These are phyloP conservation scores for Roridomyces roridus DNA, from an alignment of 768 basidiomycete genomes.

Conservation along the genomic window DNA sequence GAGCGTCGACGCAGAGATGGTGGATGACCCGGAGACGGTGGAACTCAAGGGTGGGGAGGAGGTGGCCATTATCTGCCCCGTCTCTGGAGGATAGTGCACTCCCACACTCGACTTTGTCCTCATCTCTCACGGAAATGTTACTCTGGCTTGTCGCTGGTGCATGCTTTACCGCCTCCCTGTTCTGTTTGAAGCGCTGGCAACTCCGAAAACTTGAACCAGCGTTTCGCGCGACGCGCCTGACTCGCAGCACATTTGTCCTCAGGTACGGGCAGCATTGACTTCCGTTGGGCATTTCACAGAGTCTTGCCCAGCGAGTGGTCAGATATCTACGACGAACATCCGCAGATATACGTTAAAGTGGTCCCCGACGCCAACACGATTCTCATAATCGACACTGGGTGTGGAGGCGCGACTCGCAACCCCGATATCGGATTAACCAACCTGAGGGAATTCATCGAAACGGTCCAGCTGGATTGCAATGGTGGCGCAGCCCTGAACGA, in stretches of 20 bases:
- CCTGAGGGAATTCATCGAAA: conserved; percentile 57
- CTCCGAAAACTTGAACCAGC: conserved; percentile 23
- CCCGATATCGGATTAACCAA: conserved; percentile 46
- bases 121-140: not conserved
- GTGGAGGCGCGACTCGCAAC: conserved; percentile 53
- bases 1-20: conserved; percentile 86
- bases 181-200: not conserved
- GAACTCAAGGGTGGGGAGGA: conserved; percentile 74
- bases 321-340: conserved; percentile 57
- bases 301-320: conserved; percentile 44
- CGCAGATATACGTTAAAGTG: conserved; percentile 60
- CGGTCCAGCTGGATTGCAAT: conserved; percentile 48
- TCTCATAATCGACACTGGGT: conserved; percentile 61
- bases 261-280: conserved; percentile 16
- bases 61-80: conserved; percentile 81
- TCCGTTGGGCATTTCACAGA: not conserved
- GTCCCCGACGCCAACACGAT: conserved; percentile 44
- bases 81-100: conserved; percentile 69
- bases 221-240: conserved; percentile 42
- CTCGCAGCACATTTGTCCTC: conserved; percentile 37
- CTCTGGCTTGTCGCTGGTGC: conserved; percentile 3
- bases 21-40: conserved; percentile 58
- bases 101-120: conserved; percentile 1
- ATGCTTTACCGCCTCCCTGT: not conserved
- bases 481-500: conserved; percentile 49